Conservation (phyloP, 805 yeast species). For the Vanderwaltozyma tropicalis region DNA sequence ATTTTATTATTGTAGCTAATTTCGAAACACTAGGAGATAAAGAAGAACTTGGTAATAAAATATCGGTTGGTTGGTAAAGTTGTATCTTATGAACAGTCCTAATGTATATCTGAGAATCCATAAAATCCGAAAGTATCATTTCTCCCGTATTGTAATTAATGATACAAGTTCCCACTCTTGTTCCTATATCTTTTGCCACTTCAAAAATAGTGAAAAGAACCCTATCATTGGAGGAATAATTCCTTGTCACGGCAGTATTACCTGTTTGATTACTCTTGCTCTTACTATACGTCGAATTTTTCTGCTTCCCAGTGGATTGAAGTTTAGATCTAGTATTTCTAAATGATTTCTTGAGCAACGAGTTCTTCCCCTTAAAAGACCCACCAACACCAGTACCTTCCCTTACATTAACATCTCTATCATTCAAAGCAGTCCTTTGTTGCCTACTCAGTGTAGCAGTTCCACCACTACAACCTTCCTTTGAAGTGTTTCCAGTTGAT, state of each 20-base stretch:
- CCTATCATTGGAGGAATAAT: constrained; percentile 2
- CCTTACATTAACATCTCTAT: no score
- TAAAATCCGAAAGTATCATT: constrained; percentile 28
- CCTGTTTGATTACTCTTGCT: background rate
- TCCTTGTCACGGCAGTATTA: constrained; percentile 1
- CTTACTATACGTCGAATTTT: background rate
- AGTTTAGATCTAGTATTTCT: background rate
- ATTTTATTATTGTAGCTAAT: constrained; percentile 29
- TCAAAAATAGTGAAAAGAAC: constrained; percentile 25
- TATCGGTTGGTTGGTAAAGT: constrained; percentile 28
- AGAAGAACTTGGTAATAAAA: constrained; percentile 28
- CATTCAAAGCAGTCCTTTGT: no score
- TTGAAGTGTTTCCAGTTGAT: constrained; percentile 1
- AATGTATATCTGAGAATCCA: constrained; percentile 38
- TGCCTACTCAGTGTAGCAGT: background rate
- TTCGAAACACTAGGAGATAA: constrained; percentile 23
- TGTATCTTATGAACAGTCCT: constrained; percentile 35
- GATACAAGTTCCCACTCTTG: constrained; percentile 33
- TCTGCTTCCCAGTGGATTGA: background rate
- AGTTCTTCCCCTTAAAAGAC: no score
- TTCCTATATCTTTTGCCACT: constrained; percentile 14
- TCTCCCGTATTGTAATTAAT: constrained; percentile 31
- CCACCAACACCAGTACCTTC: no score
- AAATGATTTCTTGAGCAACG: background rate
- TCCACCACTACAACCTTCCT: background rate